Evolutionary conservation across 164 flowering plant genomes (phyloP).

Genomic region (Tinospora cordifolia): DNA sequence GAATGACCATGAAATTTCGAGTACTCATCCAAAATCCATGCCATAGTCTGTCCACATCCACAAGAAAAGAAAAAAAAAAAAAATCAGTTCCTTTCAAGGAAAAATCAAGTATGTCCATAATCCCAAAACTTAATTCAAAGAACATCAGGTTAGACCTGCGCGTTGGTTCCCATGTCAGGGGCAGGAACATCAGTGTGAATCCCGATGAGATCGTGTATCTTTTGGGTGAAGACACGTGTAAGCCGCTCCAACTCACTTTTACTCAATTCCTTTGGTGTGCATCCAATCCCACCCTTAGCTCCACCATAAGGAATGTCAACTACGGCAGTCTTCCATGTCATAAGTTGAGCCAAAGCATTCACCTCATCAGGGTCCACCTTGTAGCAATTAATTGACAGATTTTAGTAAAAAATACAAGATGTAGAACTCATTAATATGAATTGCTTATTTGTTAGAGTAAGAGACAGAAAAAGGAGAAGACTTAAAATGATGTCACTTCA

Average conservation of each 20-base stretch:
- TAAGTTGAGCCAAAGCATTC: conserved; percentile 74
- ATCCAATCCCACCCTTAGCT: conserved; percentile 83
- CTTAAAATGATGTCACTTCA: background rate
- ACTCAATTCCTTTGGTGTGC: conserved; percentile 55
- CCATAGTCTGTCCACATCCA: conserved; percentile 62
- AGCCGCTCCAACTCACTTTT: conserved; percentile 61
- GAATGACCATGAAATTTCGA: conserved; percentile 83
- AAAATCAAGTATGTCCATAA: background rate
- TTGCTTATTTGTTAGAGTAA: background rate
- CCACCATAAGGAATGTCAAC: conserved; percentile 78
- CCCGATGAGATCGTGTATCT: conserved; percentile 80
- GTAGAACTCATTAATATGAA: background rate
- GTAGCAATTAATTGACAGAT: conserved; percentile 6
- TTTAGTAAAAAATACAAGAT: background rate
- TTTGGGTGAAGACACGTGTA: conserved; percentile 81
- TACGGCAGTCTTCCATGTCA: conserved; percentile 90
- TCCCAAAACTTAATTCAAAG: background rate
- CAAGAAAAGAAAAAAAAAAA: background rate
- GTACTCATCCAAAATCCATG: conserved; percentile 84
- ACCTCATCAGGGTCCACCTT: conserved; percentile 92
- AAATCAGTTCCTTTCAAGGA: background rate
- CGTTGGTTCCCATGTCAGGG: conserved; percentile 82
- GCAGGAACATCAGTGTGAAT: conserved; percentile 74
- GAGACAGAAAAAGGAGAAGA: background rate
- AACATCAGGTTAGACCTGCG: conserved; percentile 41